Evolutionary conservation across 345 rosid genomes (phyloP), one percentile per base, ranked within the genome.

Genomic region (Pugionium dolabratum): DNA sequence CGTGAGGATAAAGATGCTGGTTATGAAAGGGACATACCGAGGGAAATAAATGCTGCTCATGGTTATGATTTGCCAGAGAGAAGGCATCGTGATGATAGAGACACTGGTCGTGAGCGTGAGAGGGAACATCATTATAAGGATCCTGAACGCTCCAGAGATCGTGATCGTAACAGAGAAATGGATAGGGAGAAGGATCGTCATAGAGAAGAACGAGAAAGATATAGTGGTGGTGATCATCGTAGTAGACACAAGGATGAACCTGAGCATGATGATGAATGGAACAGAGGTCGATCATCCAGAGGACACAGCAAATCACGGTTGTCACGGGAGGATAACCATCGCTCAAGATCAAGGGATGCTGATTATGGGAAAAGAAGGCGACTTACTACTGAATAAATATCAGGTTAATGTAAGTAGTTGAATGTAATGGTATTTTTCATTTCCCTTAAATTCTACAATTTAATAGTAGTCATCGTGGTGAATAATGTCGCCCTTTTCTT

Each of bases 301-400:
- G 77, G 87, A 41, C 87, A 78, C 68, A 84, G 80, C 76, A 88
- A 81, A 75, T 82, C 89, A 7, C 76, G 83, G 46, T 46, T 82
- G 47, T 75, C 83, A 52, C 82, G 83, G 47, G 89, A 84, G 76
- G 89, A 84, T 28, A 87, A 83, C 37, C 86, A 83, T 78, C 85
- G 82, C 43, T 81, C 88, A 30, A 80, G 84, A 62, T 86, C 90
- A 61, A 84, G 90, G 68, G 92, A 86, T 66, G 82, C 83, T 75
- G 90, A 88, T 70, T 86, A 86, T 84, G 90, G 87, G 50, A 88
- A 88, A 80, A 85, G 95, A 72, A 82, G 95, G 41, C 80, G 89
- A 50, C 86, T 83, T 56, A 75, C 83, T 5, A 76, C 84, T 2
- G 91, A 88, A 60, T 88, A 70, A 75, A 3, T 51, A 26, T 49